Evolutionary conservation across 108 stramenopile genomes (phyloP).

Genomic region (Mediolabrus comicus): DNA sequence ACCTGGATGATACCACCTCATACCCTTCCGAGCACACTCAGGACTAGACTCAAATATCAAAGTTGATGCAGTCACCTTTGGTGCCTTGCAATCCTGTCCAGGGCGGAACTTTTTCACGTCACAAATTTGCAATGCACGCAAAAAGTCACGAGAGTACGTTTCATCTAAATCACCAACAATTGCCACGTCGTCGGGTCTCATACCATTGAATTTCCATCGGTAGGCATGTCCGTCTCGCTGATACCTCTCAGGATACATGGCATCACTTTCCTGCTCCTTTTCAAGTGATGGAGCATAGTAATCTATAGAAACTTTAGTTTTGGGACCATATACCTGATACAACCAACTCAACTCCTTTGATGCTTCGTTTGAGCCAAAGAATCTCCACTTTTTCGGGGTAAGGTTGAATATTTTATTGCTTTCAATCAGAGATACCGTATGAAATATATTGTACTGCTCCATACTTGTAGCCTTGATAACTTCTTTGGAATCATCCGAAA

Average conservation of each 20-base stretch:
- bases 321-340: conserved; percentile 30
- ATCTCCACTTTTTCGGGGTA: conserved; percentile 19
- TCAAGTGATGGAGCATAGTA: conserved; percentile 1
- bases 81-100: conserved; percentile 9
- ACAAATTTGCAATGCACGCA: conserved; percentile 51
- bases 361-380: background rate
- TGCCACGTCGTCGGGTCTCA: conserved; percentile 49
- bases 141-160: conserved; percentile 49
- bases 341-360: background rate
- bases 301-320: conserved; percentile 17
- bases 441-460: conserved; percentile 48
- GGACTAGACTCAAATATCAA: conserved; percentile 51
- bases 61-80: conserved; percentile 30
- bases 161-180: conserved; percentile 59
- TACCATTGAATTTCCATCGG: conserved; percentile 53
- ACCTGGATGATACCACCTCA: conserved; percentile 52
- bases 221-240: conserved; percentile 39
- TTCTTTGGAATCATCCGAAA: conserved; percentile 51
- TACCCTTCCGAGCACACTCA: conserved; percentile 33
- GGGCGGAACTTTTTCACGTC: conserved; percentile 28
- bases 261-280: background rate
- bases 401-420: conserved; percentile 44
- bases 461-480: conserved; percentile 33
- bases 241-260: conserved; percentile 9
- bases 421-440: conserved; percentile 52